Evolutionary conservation across 1,284 basidiomycete species (phyloP), one percentile per base, ranked within the genome.

Genomic region (Athelia sp.): DNA sequence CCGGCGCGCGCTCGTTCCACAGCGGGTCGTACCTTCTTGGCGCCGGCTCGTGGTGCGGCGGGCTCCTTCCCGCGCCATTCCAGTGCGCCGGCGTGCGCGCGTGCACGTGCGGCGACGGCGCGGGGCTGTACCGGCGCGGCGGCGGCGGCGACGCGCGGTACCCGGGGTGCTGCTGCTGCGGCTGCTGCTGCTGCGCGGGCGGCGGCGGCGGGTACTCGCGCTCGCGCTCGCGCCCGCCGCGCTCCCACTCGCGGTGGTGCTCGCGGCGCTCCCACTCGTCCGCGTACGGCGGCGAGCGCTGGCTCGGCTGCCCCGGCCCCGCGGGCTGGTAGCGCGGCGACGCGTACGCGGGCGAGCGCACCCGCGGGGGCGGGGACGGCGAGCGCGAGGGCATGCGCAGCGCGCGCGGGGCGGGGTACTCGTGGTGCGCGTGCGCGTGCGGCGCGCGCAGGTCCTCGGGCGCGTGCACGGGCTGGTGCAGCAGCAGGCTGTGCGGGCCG

Each of bases 401-500:
- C 69, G n/a, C 78, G 75, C 1, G 84, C 83, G 1, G 68, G 67
- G 2, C 60, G 38, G 18, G 22, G 23, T 24, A 17, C 32, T 11
- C 46, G 46, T 29, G 6, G 4, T 4, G 13, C 26, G 26, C 82
- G 82, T 11, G 79, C 67, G 2, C 84, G 84, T 1, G 72, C 68
- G 4, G 76, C 71, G 1, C 69, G 71, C 32, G 67, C 60, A 15
- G 67, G 71, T 23, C 71, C 68, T n/a, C 75, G 73, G 45, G 64
- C 73, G 74, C 47, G 72, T 82, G 81, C 9, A 79, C 70, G n/a
- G 82, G 79, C 55, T 86, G 82, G 40, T 87, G 85, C 1, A 89
- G 66, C 4, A 86, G 65, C 15, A 87, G 59, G 18, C 72, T 74
- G 48, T 78, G 75, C 49, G 79, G 75, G 8, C 77, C 75, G 4